Evolutionary conservation across 1,284 basidiomycete species (phyloP).

Genomic region (Gymnopus androsaceus): DNA sequence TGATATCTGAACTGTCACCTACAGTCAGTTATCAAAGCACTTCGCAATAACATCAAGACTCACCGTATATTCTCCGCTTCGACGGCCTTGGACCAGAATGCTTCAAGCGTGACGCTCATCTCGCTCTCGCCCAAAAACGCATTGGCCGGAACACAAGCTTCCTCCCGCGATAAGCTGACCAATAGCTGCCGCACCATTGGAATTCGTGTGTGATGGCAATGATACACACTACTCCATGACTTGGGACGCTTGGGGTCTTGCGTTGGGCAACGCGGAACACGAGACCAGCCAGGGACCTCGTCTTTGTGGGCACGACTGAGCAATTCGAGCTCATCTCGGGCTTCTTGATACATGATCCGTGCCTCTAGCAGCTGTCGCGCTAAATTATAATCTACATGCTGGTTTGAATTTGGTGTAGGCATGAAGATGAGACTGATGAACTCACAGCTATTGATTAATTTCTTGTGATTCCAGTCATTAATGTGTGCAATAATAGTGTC

Average conservation of each 20-base stretch:
- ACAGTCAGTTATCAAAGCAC: neutral
- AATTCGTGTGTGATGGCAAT: neutral
- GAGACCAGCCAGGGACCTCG: neutral
- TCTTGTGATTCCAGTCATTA: conserved; percentile 9
- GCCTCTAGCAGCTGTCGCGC: neutral
- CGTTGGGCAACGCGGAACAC: neutral
- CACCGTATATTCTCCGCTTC: neutral
- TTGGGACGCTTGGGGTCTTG: neutral
- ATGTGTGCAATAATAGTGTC: conserved; percentile 11
- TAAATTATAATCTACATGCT: neutral
- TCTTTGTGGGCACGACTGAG: neutral
- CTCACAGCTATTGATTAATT: conserved; percentile 4
- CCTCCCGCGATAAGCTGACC: neutral
- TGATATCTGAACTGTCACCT: neutral
- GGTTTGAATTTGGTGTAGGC: neutral
- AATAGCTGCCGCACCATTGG: neutral
- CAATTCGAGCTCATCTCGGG: neutral
- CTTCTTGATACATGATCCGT: neutral
- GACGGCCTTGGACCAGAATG: neutral
- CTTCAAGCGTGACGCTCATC: neutral
- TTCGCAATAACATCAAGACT: neutral
- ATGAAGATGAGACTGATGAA: neutral
- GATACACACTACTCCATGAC: neutral
- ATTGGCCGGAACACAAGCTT: neutral
- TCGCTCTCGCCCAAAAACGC: neutral